Conservation (phyloP, 768 basidiomycete genomes). For the Suillus alpinus region DNA sequence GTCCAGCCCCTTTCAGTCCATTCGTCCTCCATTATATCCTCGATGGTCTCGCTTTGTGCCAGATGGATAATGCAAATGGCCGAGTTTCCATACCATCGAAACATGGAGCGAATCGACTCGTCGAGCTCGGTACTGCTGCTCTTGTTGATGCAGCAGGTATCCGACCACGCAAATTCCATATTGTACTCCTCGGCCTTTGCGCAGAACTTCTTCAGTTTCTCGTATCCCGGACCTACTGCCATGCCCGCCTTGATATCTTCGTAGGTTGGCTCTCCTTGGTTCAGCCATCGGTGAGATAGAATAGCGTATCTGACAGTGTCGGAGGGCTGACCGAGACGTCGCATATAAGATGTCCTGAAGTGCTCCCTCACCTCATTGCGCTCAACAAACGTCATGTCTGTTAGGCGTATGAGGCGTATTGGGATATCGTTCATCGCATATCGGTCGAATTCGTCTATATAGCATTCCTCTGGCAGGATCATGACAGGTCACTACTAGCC, state of each 20-base stretch:
- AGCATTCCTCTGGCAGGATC: neutral
- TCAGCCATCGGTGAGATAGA: constrained; percentile 8
- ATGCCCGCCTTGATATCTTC: neutral
- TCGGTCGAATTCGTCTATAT: neutral
- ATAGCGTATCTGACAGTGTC: constrained; percentile 3
- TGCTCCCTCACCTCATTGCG: neutral
- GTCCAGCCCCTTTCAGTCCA: neutral
- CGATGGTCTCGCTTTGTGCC: neutral
- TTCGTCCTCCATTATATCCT: neutral
- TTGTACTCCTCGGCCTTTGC: neutral
- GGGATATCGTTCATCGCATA: neutral
- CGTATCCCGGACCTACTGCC: neutral
- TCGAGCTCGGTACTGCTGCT: neutral
- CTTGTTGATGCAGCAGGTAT: neutral
- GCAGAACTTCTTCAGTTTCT: neutral
- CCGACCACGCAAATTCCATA: neutral
- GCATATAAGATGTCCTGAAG: neutral
- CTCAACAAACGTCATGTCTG: neutral
- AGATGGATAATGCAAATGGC: constrained; percentile 1
- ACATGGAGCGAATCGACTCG: constrained; percentile 1
- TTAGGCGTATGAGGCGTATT: neutral
- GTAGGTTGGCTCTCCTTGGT: constrained; percentile 4
- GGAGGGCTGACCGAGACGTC: neutral
- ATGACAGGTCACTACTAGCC: neutral
- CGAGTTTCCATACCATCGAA: constrained; percentile 1